Evolutionary conservation across 495 filamentous ascomycete species (phyloP).

Genomic region (Neurospora tetrasperma): DNA sequence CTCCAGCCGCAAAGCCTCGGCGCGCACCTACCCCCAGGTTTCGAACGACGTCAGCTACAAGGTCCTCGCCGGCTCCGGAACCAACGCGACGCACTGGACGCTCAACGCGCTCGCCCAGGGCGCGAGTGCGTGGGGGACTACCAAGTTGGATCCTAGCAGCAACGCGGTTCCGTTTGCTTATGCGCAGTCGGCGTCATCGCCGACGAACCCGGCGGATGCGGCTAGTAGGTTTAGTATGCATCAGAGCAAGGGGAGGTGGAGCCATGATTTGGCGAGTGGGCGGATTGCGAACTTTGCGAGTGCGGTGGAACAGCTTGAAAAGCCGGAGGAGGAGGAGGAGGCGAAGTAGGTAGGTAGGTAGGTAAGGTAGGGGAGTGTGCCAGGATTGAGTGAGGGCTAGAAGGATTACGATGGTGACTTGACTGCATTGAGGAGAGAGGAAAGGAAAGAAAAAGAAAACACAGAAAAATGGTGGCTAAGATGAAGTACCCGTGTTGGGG

Average conservation of each 20-base stretch:
- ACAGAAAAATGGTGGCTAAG: no score
- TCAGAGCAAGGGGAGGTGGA: conserved; percentile 27
- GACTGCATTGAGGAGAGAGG: no score
- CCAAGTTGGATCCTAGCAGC: conserved; percentile 28
- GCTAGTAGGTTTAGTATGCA: conserved; percentile 31
- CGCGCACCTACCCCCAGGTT: conserved; percentile 18
- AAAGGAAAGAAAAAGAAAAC: no score
- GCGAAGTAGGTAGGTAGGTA: neutral
- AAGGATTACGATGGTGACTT: no score
- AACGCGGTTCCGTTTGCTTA: conserved; percentile 30
- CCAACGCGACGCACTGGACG: conserved; percentile 31
- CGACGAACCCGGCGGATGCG: conserved; percentile 23
- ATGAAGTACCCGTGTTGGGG: no score
- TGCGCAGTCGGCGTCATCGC: conserved; percentile 24
- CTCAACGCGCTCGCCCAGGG: conserved; percentile 28
- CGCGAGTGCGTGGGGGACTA: conserved; percentile 23
- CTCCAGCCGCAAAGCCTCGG: conserved; percentile 21
- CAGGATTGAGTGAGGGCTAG: no score
- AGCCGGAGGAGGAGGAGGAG: neutral
- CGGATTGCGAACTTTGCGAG: conserved; percentile 29
- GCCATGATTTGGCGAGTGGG: conserved; percentile 25
- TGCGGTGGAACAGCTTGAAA: conserved; percentile 16
- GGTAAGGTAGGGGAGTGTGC: neutral
- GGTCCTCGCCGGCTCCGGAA: conserved; percentile 13
- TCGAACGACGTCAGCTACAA: conserved; percentile 19